Evolutionary conservation across 163 green algal species (phyloP).

Genomic region (Prototheca wickerhamii): DNA sequence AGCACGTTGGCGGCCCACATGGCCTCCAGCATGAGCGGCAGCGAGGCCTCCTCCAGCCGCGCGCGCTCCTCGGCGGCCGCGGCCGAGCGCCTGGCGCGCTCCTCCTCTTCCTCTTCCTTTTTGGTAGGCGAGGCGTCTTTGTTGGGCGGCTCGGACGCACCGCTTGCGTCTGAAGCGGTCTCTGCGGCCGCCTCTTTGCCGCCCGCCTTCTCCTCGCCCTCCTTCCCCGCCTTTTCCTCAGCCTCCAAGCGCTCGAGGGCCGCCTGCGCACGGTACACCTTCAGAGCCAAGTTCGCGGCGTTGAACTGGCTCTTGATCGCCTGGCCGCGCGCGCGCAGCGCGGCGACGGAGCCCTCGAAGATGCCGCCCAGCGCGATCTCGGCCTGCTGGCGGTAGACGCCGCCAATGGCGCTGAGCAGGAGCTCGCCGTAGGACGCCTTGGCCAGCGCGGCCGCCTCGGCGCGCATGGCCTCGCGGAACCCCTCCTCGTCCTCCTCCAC

Average conservation of each 20-base stretch:
- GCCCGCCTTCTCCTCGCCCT: neutral
- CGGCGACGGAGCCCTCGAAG: conserved; percentile 38
- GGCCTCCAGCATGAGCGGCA: conserved; percentile 47
- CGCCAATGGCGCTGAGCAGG: conserved; percentile 73
- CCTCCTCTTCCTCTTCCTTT: neutral
- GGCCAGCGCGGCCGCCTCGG: conserved; percentile 57
- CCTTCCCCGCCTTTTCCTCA: neutral
- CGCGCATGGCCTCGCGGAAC: conserved; percentile 51
- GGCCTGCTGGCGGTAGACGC: conserved; percentile 64
- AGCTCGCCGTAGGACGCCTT: conserved; percentile 64
- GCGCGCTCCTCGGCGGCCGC: conserved; percentile 13
- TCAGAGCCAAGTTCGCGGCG: conserved; percentile 29
- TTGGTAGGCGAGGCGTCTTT: no score
- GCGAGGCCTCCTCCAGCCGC: conserved; percentile 30
- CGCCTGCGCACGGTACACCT: conserved; percentile 40
- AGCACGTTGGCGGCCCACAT: conserved; percentile 87
- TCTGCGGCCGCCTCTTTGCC: no score
- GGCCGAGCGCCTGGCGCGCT: no score
- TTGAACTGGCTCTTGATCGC: conserved; percentile 36
- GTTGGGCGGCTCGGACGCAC: no score
- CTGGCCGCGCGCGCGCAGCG: conserved; percentile 28
- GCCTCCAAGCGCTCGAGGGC: conserved; percentile 48
- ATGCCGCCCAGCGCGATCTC: conserved; percentile 55
- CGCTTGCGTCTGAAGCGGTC: no score
- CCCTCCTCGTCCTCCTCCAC: conserved; percentile 61